Base-by-base conservation (phyloP, 768 basidiomycete genomes). In the Melanogaster broomeanus region DNA sequence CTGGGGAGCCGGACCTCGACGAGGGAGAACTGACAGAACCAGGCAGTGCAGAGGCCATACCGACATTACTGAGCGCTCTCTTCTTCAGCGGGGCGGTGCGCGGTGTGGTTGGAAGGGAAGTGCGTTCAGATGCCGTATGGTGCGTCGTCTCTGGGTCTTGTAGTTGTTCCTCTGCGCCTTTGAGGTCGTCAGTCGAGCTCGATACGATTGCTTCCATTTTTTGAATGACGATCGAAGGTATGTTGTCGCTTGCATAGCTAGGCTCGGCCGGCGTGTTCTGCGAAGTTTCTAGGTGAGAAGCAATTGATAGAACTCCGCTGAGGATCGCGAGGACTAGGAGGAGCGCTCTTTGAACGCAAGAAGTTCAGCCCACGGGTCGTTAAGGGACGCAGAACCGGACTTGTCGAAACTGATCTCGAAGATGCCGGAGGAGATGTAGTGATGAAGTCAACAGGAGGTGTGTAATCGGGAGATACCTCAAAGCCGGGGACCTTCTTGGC, bases 291-390 rank as follows among this genome's bases (percentile, higher is more conserved):
- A 53, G 52, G 18, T 34, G 10, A 27, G 58, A 46, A 28, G 49
- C 24, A 30, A 55, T 4, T 2, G 58, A 52, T 2, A 9, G 51
- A 9, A 25, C 18, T 51, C 39, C 57, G 40, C 28, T 21, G 37
- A 62, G n/a, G 55, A 42, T 28, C 74, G 41, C 78, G 67, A 13
- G 79, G 79, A 38, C 76, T 76, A 6, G 84, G 81, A 21, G 84
- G 84, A 1, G 82, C 83, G 57, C 83, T 84, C 50, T 70, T 75
- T 0, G 83, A 77, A 30, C 81, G 72, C 51, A 85, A 65, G 55
- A 84, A 82, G 21, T 70, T 72, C 4, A 84, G 61, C 8, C 76
- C 76, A 49, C 74, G 79, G 48, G 80, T 57, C 0, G 77, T 74
- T 22, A 69, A 69, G 6, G 78, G 75, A 49, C 72, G 75, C 21